These are phyloP conservation scores for Chrysoporthe cubensis DNA, from an alignment of 2,329 filamentous ascomycete genomes.

Conservation along the genomic window DNA sequence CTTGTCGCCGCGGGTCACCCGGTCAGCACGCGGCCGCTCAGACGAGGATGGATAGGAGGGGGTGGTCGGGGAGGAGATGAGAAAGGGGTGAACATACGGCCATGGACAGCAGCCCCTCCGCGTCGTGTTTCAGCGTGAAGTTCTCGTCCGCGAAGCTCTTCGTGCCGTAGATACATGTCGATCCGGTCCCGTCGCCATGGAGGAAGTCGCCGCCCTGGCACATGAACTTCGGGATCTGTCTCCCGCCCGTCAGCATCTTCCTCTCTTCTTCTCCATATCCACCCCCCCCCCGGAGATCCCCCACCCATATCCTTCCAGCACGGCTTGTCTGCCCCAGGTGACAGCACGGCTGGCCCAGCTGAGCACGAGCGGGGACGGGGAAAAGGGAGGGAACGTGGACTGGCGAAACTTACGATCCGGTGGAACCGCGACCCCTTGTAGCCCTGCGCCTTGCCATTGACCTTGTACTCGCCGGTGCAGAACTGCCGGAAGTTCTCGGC, in stretches of 20 bases:
- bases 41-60: not conserved
- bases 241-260: not conserved
- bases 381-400: constrained; percentile 8
- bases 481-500: constrained; percentile 98
- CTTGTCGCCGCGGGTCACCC: constrained; percentile 44
- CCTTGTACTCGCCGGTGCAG: constrained; percentile 91
- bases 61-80: constrained; percentile 4
- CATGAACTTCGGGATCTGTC: constrained; percentile 93
- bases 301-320: not conserved
- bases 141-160: constrained; percentile 90
- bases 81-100: constrained; percentile 62
- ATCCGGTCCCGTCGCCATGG: constrained; percentile 90
- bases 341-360: not conserved
- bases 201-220: constrained; percentile 96
- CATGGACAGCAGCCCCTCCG: constrained; percentile 86
- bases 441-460: constrained; percentile 78
- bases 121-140: constrained; percentile 78
- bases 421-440: constrained; percentile 97
- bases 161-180: constrained; percentile 83
- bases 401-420: constrained; percentile 69
- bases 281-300: too few relatives aligned
- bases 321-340: too few relatives aligned
- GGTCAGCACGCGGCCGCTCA: too few relatives aligned
- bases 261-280: not conserved
- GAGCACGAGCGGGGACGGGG: constrained; percentile 16